Base-by-base conservation (phyloP, 768 basidiomycete species). In the Amanita pallidorosea region DNA sequence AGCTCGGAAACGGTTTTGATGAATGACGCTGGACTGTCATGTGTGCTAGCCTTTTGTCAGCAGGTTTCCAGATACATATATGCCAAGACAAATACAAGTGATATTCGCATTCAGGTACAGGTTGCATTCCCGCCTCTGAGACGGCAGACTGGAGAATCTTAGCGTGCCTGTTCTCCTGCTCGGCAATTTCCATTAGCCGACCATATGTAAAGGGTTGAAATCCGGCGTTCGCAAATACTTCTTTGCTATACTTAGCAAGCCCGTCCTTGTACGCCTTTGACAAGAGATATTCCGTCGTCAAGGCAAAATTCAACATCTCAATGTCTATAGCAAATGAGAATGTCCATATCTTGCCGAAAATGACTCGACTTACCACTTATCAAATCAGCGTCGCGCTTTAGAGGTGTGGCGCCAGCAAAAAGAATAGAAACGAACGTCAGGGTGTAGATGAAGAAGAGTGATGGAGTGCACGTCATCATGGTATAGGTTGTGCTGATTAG, bases 61-160 rank as follows among this genome's bases (percentile, higher is more conserved):
- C 37, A 11, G 22, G 38, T 18, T 7, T 44, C 3, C 36, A 52
- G n/a, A n/a, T n/a, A n/a, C 8, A 7, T 33, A 37, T 47, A 36
- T 4, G 53, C 5, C 7, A 31, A 34, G 7, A 5, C 34, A 5
- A 17, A 43, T 53, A 80, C 79, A 85, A 83, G 38, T 57, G 57
- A 63, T 87, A 87, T n/a, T 69, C 62, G 68, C 85, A 87, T 3
- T 77, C 66, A 57, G 72, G 50, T 11, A 74, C 67, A 7, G 76
- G 72, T 27, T 58, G 53, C 1, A 53, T 61, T 0, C 66, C 68
- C 5, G 67, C 61, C 23, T 64, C 66, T 1, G 74, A 72, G 7
- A 75, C 63, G 25, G 69, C 69, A 4, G 74, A 77, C 7, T 66
- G 60, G 43, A 85, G 67, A 59, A 77, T 71, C 6, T 68, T 58